phyloP scores from a whole-genome alignment of 768 basidiomycete species.

The Mycena indigotica region DNA sequence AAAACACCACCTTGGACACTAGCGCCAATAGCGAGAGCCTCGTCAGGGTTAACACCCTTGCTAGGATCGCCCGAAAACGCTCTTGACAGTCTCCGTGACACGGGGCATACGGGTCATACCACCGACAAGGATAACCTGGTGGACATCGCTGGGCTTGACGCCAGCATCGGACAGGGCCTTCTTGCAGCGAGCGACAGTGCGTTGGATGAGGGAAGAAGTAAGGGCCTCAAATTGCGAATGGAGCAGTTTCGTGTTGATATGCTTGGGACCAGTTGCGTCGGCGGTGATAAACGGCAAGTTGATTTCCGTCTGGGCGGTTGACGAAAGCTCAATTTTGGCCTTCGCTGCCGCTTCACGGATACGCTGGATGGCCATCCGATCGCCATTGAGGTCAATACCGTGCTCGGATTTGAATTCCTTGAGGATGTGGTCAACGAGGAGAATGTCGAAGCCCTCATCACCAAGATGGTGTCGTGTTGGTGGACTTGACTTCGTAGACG shows the following conservation, averaged over 20 bases:
- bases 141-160: constrained; percentile 88
- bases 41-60: constrained; percentile 99
- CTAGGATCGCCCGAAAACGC: constrained; percentile 93
- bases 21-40: constrained; percentile 98
- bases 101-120: constrained; percentile 99
- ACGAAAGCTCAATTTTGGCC: constrained; percentile 98
- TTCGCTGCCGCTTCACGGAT: constrained; percentile 99
- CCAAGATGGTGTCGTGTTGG: constrained; percentile 97
- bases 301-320: constrained; percentile 93
- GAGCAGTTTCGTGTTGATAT: constrained; percentile 90
- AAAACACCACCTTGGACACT: constrained; percentile 98
- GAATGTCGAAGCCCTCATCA: constrained; percentile 91
- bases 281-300: constrained; percentile 99
- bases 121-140: constrained; percentile 97
- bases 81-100: constrained; percentile 92
- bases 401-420: constrained; percentile 93
- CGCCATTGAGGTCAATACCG: constrained; percentile 77
- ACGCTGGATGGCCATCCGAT: constrained; percentile 97
- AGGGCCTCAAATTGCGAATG: constrained; percentile 91
- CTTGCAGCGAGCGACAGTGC: constrained; percentile 94
- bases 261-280: constrained; percentile 92
- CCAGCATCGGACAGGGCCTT: constrained; percentile 95
- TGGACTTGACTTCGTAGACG: constrained; percentile 99
- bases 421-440: constrained; percentile 83
- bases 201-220: constrained; percentile 78